A percentile compares a stretch with the other conserved stretches of the same genome.
These are phyloP conservation scores for Massarina eburnea DNA, from an alignment of 2,329 filamentous ascomycete genomes.

Conservation along the genomic window DNA sequence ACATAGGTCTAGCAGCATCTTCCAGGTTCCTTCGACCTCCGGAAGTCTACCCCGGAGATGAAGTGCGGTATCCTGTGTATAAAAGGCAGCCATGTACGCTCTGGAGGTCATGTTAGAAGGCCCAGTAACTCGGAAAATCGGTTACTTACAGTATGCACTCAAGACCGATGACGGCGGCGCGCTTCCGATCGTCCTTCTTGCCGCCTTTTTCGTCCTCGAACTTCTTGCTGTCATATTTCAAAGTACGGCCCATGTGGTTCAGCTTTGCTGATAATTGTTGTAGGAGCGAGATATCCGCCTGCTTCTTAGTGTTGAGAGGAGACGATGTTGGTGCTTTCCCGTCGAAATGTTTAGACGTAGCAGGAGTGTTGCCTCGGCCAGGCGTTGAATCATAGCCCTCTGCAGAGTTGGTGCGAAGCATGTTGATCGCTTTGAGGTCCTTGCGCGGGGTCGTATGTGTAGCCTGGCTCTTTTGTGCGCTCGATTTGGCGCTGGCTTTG, in stretches of 20 bases:
- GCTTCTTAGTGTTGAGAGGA: conserved; percentile 33
- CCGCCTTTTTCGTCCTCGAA: conserved; percentile 30
- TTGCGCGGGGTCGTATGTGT: conserved; percentile 40
- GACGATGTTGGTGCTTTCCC: conserved; percentile 33
- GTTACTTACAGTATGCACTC: conserved; percentile 47
- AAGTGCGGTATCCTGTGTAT: conserved; percentile 33
- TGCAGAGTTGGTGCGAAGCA: conserved; percentile 39
- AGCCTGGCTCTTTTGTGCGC: conserved; percentile 30
- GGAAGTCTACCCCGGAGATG: conserved; percentile 32
- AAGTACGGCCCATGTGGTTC: conserved; percentile 45
- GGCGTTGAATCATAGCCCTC: conserved; percentile 40
- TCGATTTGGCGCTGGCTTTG: conserved; percentile 27
- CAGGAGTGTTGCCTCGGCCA: conserved; percentile 34
- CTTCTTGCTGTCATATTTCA: conserved; percentile 50
- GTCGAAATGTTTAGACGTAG: conserved; percentile 24
- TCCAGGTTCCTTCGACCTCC: conserved; percentile 41
- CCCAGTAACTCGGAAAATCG: neutral
- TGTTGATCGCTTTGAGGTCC: conserved; percentile 35
- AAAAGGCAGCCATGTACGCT: conserved; percentile 43
- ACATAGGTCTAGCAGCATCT: conserved; percentile 39
- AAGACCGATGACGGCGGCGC: conserved; percentile 45
- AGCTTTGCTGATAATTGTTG: conserved; percentile 43
- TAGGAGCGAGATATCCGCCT: conserved; percentile 39
- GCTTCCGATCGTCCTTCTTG: conserved; percentile 39
- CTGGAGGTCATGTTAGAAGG: conserved; percentile 25